Percentiles rank a stretch among this genome's conserved stretches.
Conservation (phyloP, 2,329 filamentous ascomycete genomes). For the Xylaria sp. region DNA sequence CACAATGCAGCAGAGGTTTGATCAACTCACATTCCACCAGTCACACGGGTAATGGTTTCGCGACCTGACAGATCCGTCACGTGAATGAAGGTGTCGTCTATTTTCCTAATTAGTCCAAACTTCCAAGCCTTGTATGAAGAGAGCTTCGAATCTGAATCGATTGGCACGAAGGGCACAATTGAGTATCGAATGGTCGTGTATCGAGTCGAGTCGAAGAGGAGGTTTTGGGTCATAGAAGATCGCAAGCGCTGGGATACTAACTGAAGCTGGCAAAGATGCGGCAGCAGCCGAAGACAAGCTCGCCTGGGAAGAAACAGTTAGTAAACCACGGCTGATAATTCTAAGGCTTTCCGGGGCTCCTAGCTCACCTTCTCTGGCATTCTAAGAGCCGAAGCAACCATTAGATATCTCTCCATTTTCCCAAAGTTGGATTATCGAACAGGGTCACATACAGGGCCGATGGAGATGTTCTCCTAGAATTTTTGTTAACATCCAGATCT, state of each 20-base stretch:
- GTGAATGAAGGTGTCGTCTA: constrained; percentile 90
- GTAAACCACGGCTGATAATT: constrained; percentile 20
- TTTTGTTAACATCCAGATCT: constrained; percentile 17
- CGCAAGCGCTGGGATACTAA: constrained; percentile 28
- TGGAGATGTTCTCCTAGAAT: constrained; percentile 94
- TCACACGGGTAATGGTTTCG: constrained; percentile 99
- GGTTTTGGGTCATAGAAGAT: constrained; percentile 3
- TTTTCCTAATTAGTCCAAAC: constrained; percentile 19
- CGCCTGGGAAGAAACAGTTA: constrained; percentile 66
- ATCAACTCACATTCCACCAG: constrained; percentile 79
- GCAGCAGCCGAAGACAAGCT: constrained; percentile 97
- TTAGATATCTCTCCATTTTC: constrained; percentile 29
- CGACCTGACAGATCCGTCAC: constrained; percentile 97
- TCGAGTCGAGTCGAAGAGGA: constrained; percentile 5
- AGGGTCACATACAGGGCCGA: constrained; percentile 35
- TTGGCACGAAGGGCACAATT: neutral
- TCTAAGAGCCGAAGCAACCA: constrained; percentile 51
- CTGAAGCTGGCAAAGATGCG: constrained; percentile 96
- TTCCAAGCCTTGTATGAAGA: neutral
- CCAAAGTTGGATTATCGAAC: constrained; percentile 3
- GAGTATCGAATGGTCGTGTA: neutral
- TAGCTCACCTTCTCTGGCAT: constrained; percentile 89
- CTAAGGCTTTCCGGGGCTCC: neutral
- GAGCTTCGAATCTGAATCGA: neutral
- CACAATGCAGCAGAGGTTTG: neutral